A percentile compares a stretch with the other conserved stretches of the same genome.
These are phyloP conservation scores for Ogataea siamensis DNA, from an alignment of 805 yeast genomes.

Conservation along the genomic window DNA sequence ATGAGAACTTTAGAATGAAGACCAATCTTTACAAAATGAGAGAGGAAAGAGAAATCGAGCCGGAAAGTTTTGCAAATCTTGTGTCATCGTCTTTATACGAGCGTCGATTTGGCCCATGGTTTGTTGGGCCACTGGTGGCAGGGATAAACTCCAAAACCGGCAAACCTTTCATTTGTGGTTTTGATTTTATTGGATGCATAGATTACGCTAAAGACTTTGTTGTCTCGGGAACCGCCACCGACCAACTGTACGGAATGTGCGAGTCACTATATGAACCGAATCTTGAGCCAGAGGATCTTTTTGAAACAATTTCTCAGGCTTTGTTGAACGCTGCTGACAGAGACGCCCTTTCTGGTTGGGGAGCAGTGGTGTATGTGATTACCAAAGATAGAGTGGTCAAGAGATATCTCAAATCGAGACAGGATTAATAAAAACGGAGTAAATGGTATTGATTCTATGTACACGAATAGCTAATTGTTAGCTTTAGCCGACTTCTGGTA, in stretches of 20 bases:
- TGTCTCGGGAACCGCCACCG: slow-evolving; percentile 95
- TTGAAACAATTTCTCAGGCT: slow-evolving; percentile 94
- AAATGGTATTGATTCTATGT: slow-evolving; percentile 3
- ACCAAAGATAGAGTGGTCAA: slow-evolving; percentile 89
- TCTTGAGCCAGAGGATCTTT: slow-evolving; percentile 90
- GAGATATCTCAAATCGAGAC: slow-evolving; percentile 88
- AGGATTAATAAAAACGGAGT: slow-evolving; percentile 56
- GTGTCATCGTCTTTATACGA: slow-evolving; percentile 89
- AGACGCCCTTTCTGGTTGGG: slow-evolving; percentile 98
- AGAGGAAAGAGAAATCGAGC: slow-evolving; percentile 91
- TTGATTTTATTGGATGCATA: slow-evolving; percentile 95
- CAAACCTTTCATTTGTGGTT: slow-evolving; percentile 90
- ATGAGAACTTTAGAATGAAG: slow-evolving; percentile 77
- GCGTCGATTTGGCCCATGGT: slow-evolving; percentile 93
- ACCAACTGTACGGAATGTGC: slow-evolving; percentile 98
- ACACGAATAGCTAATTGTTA: background rate
- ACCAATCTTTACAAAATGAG: slow-evolving; percentile 85
- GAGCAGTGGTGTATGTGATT: slow-evolving; percentile 89
- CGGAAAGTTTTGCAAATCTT: slow-evolving; percentile 87
- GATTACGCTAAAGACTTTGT: slow-evolving; percentile 93
- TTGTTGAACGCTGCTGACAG: slow-evolving; percentile 92
- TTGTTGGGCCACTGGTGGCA: slow-evolving; percentile 94
- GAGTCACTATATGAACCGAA: slow-evolving; percentile 93
- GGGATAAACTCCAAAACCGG: slow-evolving; percentile 82
- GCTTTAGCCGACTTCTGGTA: slow-evolving; percentile 21